Percentiles rank a stretch among this genome's conserved stretches.
These are phyloP conservation scores for Stentor roeselii DNA, from an alignment of 73 alveolate genomes.

Conservation along the genomic window DNA sequence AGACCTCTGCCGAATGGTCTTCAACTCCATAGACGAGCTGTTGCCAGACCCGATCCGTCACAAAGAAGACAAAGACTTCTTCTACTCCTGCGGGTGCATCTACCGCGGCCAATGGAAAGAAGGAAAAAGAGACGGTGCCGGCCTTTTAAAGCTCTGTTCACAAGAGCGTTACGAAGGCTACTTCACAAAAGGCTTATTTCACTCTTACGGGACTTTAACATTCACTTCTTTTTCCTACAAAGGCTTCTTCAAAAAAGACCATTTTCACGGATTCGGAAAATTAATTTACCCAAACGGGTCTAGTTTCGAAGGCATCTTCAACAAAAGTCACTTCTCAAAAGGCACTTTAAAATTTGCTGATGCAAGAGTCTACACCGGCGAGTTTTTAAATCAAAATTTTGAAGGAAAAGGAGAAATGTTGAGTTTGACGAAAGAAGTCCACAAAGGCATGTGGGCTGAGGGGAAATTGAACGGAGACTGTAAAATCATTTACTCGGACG, in stretches of 20 bases:
- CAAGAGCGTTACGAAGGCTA: neutral
- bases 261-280: constrained; percentile 27
- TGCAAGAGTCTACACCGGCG: constrained; percentile 1
- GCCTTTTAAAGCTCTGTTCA: neutral
- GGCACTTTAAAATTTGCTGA: neutral
- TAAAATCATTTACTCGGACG: neutral
- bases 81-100: constrained; percentile 3
- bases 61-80: neutral
- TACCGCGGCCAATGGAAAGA: constrained; percentile 4
- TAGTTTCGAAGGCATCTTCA: constrained; percentile 19
- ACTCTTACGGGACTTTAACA: neutral
- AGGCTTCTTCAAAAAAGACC: constrained; percentile 29
- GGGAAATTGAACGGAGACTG: constrained; percentile 22
- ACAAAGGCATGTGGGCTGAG: neutral
- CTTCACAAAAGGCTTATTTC: neutral
- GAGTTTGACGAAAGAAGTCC: neutral
- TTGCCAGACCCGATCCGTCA: neutral
- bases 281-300: constrained; percentile 17
- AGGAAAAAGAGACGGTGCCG: neutral
- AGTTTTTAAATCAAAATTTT: neutral
- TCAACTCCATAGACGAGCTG: neutral
- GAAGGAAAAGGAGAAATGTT: constrained; percentile 14
- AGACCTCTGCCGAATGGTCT: neutral
- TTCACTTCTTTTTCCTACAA: neutral
- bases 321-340: neutral